Evolutionary conservation across 169 alveolate genomes (phyloP), one percentile per base, ranked within the genome.

Genomic region (Cyclospora cayetanensis): DNA sequence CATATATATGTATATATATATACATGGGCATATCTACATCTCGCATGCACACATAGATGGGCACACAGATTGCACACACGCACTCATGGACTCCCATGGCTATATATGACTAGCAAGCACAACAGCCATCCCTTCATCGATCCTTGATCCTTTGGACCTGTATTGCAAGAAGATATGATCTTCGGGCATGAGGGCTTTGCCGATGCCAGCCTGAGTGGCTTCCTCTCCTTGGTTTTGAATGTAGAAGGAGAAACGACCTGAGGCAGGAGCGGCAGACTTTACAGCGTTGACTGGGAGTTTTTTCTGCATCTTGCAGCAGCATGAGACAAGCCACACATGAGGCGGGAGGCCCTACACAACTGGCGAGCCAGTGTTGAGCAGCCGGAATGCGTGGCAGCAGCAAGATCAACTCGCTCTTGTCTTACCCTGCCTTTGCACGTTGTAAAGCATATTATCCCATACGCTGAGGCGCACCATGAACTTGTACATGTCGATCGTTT

Each of bases 171-270:
- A 90, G 25, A 90, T 77, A 27, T 42, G 68, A 42, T 90, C 93
- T 11, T 74, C 88, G 34, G 12, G 18, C 65, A 42, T 35, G 42
- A 90, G 55, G 25, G 93, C 93, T 5, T 7, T 12, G 1, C 83
- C 93, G 37, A 89, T 37, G 46, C 76, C 93, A 1, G 93, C 95
- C 27, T 97, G 98, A 39, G 97, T 94, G n/a, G 99, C 99, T 85
- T 97, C 99, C 95, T 98, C 99, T 42, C 99, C 99, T 66, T 95
- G 96, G 70, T 97, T 96, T 84, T 98, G 98, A 96, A 98, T 98
- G 91, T 98, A 98, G 93, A 98, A 98, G 39, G 99, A 96, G 20
- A 98, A 97, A 82, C 98, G 93, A 0, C 93, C 92, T 87, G 68
- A 9, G 20, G 83, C 41, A 18, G 18, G 80, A 18, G 18, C 27